Base-by-base conservation (phyloP, 1,139 yeast genomes). In the Scheffersomyces segobiensis region DNA sequence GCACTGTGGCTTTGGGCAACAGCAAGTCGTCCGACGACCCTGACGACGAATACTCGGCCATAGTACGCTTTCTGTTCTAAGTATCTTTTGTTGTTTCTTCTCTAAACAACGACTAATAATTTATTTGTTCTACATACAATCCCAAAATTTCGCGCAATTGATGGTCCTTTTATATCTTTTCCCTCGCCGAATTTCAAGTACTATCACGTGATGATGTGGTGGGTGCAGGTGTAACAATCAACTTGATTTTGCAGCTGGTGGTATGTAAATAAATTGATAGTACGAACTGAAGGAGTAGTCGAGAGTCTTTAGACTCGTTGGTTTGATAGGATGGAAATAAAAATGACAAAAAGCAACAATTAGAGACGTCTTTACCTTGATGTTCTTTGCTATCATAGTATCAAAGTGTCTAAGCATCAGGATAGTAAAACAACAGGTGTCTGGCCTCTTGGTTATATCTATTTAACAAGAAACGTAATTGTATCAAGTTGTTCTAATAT, bases 1-100 rank as follows among this genome's bases (percentile, higher is more conserved):
- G 98, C 1, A 96, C 98, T 0, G 99, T 95, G 12, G 99, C 98
- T 66, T 80, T 85, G 50, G 84, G 84, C 65, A 80, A 72, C 46
- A 82, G 78, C 59, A 80, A 75, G 64, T 80, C 84, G 59, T 80
- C 84, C 52, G 76, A 70, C 19, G 70, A 66, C 18, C 72, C 69
- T n/a, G 74, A 71, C 47, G 73, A 66, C 19, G 77, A 65, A 62
- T 76, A 78, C 62, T 78, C 82, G 32, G 81, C 73, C 82, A 78
- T 78, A 47, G 17, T 54, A 20, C 18, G 8, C 17, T 32, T 32
- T 32, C 42, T 32, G 42, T 32, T 32, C 17, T 32, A 14, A 32
- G 7, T 32, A 14, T 32, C 32, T 2, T 7, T 2, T 32, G 42
- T 32, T 32, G 42, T 32, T 32, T 32, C 42, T 32, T 32, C 42